These are phyloP conservation scores for Rhodotorula kratochvilovae DNA, from an alignment of 768 basidiomycete genomes.

Conservation along the genomic window DNA sequence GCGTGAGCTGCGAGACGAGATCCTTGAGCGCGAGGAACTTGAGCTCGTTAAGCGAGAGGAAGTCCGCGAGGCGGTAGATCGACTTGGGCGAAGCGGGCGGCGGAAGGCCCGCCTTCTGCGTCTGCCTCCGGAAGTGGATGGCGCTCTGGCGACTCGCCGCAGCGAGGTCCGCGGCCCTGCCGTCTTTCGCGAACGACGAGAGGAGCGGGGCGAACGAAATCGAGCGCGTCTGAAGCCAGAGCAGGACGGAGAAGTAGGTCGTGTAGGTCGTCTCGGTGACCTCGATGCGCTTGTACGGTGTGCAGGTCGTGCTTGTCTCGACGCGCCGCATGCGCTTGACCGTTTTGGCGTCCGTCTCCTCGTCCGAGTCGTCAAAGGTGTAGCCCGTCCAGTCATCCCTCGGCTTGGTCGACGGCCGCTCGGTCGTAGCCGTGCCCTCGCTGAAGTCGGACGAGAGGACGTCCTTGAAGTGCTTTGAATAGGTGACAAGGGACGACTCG, in stretches of 20 bases:
- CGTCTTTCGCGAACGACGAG: slow-evolving; percentile 5
- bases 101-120: not conserved
- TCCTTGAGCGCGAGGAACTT: slow-evolving; percentile 5
- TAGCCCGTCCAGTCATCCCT: not conserved
- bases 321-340: not conserved
- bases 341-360: slow-evolving; percentile 1
- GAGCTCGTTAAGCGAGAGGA: slow-evolving; percentile 8
- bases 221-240: not conserved
- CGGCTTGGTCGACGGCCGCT: too few species aligned
- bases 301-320: too few species aligned
- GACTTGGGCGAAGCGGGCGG: slow-evolving; percentile 18
- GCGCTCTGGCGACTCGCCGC: not conserved
- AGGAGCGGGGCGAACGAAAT: slow-evolving; percentile 8
- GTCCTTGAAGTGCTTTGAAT: not conserved
- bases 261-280: not conserved
- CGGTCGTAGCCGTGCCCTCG: too few species aligned
- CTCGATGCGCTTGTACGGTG: not conserved
- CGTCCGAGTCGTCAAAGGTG: too few species aligned
- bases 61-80: slow-evolving; percentile 15
- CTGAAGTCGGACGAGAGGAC: not conserved
- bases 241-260: slow-evolving; percentile 16
- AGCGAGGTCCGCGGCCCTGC: too few species aligned
- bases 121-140: too few species aligned
- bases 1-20: slow-evolving; percentile 1
- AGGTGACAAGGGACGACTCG: not conserved